A percentile compares a stretch with the other conserved stretches of the same genome.
phyloP scores from a whole-genome alignment of 2,329 filamentous ascomycete species.

The Thielaviopsis euricoi region DNA sequence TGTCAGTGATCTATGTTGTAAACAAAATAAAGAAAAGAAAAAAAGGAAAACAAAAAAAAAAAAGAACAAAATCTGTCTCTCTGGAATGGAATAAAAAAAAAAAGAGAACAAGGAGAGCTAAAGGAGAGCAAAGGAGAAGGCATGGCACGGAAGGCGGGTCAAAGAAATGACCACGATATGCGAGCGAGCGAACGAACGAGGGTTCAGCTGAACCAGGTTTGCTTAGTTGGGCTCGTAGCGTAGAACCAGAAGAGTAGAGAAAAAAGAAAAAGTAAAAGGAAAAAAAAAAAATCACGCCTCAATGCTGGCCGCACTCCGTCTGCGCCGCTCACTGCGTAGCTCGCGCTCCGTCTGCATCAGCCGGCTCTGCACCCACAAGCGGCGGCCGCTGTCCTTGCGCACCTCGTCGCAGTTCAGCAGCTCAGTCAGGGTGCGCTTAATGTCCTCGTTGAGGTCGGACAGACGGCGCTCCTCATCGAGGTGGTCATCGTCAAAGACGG shows the following conservation, averaged over 20 bases:
- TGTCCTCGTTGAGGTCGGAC: constrained; percentile 40
- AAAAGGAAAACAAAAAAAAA: too few relatives aligned
- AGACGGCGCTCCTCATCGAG: constrained; percentile 35
- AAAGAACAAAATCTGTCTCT: too few relatives aligned
- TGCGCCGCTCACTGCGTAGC: constrained; percentile 33
- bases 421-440: constrained; percentile 44
- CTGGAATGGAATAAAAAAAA: background rate
- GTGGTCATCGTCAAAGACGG: constrained; percentile 23
- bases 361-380: constrained; percentile 41
- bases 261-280: background rate
- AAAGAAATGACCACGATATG: too few relatives aligned
- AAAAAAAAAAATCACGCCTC: background rate
- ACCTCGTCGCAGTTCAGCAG: constrained; percentile 43
- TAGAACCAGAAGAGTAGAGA: background rate
- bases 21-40: too few relatives aligned
- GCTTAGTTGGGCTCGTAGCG: too few relatives aligned
- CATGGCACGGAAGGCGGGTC: too few relatives aligned
- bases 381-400: constrained; percentile 32
- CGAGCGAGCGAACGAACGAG: too few relatives aligned
- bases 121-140: too few relatives aligned
- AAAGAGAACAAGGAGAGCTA: background rate
- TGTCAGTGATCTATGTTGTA: background rate
- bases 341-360: constrained; percentile 46
- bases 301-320: constrained; percentile 23
- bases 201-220: too few relatives aligned